phyloP scores from a whole-genome alignment of 371 early-diverging fungal genomes.

The Quaeritorhiza haematococci region DNA sequence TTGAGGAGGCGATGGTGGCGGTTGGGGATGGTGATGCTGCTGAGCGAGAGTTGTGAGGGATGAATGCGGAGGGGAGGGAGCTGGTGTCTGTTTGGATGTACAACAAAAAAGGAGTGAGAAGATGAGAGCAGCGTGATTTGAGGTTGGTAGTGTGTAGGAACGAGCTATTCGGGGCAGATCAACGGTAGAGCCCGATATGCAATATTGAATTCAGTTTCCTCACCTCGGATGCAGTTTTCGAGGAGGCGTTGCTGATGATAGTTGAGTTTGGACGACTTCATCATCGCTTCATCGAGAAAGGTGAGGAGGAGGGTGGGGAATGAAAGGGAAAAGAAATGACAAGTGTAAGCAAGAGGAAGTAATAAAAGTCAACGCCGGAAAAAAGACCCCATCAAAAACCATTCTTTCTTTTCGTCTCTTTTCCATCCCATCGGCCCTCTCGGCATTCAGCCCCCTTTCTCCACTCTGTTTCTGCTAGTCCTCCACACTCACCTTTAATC shows the following conservation, averaged over 20 bases:
- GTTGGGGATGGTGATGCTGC: background rate
- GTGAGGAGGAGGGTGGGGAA: too few relatives aligned
- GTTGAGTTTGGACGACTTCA: constrained; percentile 34
- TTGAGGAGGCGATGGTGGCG: background rate
- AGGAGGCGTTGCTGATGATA: constrained; percentile 29
- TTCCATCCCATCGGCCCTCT: too few relatives aligned
- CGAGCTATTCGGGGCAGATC: background rate
- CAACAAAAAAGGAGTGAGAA: background rate
- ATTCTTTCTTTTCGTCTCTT: too few relatives aligned
- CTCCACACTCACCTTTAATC: too few relatives aligned
- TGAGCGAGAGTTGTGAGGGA: background rate
- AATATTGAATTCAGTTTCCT: background rate
- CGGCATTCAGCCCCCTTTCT: too few relatives aligned
- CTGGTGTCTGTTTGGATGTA: background rate
- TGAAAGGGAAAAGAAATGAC: too few relatives aligned
- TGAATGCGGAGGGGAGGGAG: background rate
- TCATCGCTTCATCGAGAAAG: too few relatives aligned
- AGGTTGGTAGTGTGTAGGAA: background rate
- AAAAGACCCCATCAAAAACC: too few relatives aligned
- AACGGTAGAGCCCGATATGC: background rate
- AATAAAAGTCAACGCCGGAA: too few relatives aligned
- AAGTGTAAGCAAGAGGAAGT: too few relatives aligned
- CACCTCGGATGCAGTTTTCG: constrained; percentile 16
- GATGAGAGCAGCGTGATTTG: too few relatives aligned
- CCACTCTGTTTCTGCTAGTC: too few relatives aligned